Base-by-base conservation (phyloP, 352 stramenopile genomes). In the Halophytophthora polymorphica region DNA sequence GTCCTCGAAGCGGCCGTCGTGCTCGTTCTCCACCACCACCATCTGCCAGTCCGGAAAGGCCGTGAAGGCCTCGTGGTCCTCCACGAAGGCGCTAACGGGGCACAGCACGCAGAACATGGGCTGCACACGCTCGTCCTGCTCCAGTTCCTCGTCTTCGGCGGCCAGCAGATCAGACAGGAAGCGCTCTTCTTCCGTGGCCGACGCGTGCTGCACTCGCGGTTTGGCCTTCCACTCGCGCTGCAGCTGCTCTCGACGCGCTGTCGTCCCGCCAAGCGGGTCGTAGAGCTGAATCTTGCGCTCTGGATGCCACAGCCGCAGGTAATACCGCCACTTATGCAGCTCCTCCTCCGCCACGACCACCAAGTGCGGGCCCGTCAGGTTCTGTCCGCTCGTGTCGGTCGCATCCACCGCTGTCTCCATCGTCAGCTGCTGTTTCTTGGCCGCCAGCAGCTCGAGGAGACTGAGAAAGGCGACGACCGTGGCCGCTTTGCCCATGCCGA, bases 401-500 rank as follows among this genome's bases (percentile, higher is more conserved):
- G 25, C 22, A 37, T 45, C 39, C 17, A 42, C 43, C 47, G 53
- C 40, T 45, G 47, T 47, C 8, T 54, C 22, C 4, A 8, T 8
- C 8, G 46, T 21, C 8, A 34, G n/a, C n/a, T 48, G 43, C 37
- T 59, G 47, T 18, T 66, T 62, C 25, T 64, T 51, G 25, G 53
- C 55, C 15, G 61, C 45, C 2, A 88, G 41, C 33, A 77, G 57
- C 15, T 77, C 61, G 19, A 89, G 54, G 7, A 83, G 57, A 19
- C 62, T 68, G n/a, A 95, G 60, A 55, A 93, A 94, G 4, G 79
- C 76, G 22, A 83, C 73, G 21, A 93, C 73, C 2, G 78, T 90
- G 6, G 75, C 70, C 8, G 81, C 77, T 49, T 94, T 93, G n/a
- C 83, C 86, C 71, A 93, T 92, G 17, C 86, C 86, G 8, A 93